Evolutionary conservation across 768 basidiomycete species (phyloP), one percentile per base, ranked within the genome.

Genomic region (Macrolepiota albuminosa): DNA sequence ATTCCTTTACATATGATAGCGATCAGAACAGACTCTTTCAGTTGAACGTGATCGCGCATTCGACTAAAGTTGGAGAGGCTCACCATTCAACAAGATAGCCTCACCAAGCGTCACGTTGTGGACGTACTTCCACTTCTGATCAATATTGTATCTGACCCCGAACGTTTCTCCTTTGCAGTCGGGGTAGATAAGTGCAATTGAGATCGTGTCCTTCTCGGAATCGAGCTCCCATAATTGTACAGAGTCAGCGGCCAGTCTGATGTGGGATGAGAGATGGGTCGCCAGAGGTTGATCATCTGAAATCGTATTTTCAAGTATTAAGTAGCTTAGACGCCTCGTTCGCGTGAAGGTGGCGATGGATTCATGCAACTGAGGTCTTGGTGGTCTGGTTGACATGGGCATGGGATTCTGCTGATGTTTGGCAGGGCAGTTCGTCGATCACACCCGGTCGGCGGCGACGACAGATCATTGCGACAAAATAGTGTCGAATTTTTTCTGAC

Each of bases 251-350:
- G 84, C 73, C 75, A 78, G 61, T 85, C 83, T 6, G 72, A 36
- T 0, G 81, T 83, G 0, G 78, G 68, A 61, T 79, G 70, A 2
- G 65, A 67, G 55, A 85, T 84, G 6, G 84, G 83, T 7, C 84
- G 72, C 84, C 84, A 86, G 43, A 86, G 72, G 62, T 85, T 86
- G 6, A 81, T 73, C 33, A 81, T 77, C 48, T 79, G 78, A 66
- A 77, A 78, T 8, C 78, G n/a, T 70, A 63, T 55, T 21, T 21
- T 21, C 21, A 21, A 21, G 21, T 21, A 21, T 72, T 65, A 43
- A 78, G 66, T 48, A 78, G 70, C 16, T 67, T 64, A 6, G 65
- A 61, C 2, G 67, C 78, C 8, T 80, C 77, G 2, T 65, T 63
- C 2, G 69, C 66, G 18, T 75, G 76, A 18, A 80, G 73, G 57